Base-by-base conservation (phyloP, 176 grass and related monocot species). In the Pontederia crassipes region DNA sequence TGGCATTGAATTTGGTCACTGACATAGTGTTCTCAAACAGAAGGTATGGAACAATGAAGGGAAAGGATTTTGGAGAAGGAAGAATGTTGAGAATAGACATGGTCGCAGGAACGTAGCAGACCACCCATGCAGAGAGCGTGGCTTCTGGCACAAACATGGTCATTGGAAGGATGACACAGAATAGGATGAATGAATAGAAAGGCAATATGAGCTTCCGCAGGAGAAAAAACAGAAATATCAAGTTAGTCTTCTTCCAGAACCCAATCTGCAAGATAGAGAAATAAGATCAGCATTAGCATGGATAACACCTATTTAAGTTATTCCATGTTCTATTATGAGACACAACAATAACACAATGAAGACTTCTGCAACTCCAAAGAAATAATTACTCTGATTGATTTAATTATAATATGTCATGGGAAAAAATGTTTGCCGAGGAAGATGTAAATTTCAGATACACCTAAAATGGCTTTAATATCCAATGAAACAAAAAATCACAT, bases 11-110 rank as follows among this genome's bases (percentile, higher is more conserved):
- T 49, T 82, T 82, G n/a, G 80, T 82, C n/a, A 82, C 80, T 0
- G 80, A 82, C 80, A 82, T 82, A n/a, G 80, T 82, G 61, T 82
- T 82, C 40, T 82, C 80, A 10, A 82, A 82, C 8, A 82, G 68
- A 12, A 82, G 73, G 59, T 82, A 82, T 4, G 80, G 80, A 18
- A 82, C 75, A 35, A 77, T 82, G 32, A 82, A 82, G 4, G 80
- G 80, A 51, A 82, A 72, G 62, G 80, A 82, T 46, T 69, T 63
- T 46, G 62, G 80, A 10, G 74, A 74, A 0, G 80, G 80, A 27
- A 82, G 80, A 52, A 82, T 82, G 54, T 77, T 82, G 14, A 82
- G 80, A 55, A 82, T 28, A 52, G 80, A 77, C 80, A 82, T 82
- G 27, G 74, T 69, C 2, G 74, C 80, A 0, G 80, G 80, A 28